Base-by-base conservation (phyloP, 2,329 filamentous ascomycete genomes). In the Aspergillus eucalypticola region DNA sequence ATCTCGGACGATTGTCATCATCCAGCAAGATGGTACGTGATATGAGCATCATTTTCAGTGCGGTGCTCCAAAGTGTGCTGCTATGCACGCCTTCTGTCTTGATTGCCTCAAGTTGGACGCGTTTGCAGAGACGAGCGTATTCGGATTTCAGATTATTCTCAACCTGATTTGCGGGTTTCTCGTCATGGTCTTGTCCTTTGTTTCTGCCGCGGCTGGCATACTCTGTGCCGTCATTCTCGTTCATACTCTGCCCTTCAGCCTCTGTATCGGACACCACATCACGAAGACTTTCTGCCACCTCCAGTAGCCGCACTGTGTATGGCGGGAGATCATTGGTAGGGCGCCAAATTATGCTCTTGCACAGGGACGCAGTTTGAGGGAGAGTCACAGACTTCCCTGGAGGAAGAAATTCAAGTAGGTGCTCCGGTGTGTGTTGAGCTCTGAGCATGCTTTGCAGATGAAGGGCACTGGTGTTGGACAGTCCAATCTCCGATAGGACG, bases 21-120 rank as follows among this genome's bases (percentile, higher is more conserved):
- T 73, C 69, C n/a, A 75, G 54, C 10, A 76, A 59, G n/a, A 76
- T 50, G 6, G 68, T 65, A 4, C 73, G 70, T 7, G 69, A 64
- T 7, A 69, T 44, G 1, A 66, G 55, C 65, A 73, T 67, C 67
- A 73, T 73, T 44, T 61, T 65, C 53, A 75, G 53, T 1, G 73
- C 67, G 35, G 63, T 62, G 39, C 60, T 61, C 70, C 70, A 74
- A 32, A 75, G 63, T 1, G 72, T 67, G n/a, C 64, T 66, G 21
- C 59, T 60, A 27, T 62, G 60, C 13, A 71, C 39, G 0, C 71
- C 69, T 21, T 71, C 69, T 0, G 58, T 61, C 51, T 66, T 66
- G 21, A 76, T 44, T 10, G 67, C 63, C 21, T 73, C 67, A 19
- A 75, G 65, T 15, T 73, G 64, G 7, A 72, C 63, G n/a, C 68